Base-by-base conservation (phyloP, 1,139 yeast genomes). In the Candida tropicalis region DNA sequence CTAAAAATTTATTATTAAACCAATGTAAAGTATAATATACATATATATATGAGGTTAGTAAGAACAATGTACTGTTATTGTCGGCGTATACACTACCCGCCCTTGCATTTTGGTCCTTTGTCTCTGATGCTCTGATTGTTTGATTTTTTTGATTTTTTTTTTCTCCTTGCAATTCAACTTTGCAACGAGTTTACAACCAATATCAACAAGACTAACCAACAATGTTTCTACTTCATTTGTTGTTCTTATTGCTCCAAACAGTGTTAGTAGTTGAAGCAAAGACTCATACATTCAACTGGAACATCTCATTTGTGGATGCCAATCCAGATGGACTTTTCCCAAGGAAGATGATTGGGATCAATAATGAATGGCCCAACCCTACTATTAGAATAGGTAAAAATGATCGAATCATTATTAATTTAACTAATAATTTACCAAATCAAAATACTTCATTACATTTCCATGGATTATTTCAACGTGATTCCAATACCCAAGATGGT, bases 401-500 rank as follows among this genome's bases (percentile, higher is more conserved):
- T 53, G 98, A 91, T 67, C 71, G 85, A n/a, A 73, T 91, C 23
- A 65, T 81, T 42, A 68, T 89, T 28, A 77, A 83, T 57, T 67
- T 89, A 60, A 79, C 79, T 46, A 91, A 91, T 59, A 86, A 83
- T 18, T 77, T 91, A 46, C 73, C 68, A 33, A 79, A 80, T 54
- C 68, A 75, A 38, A 84, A 85, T 65, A 85, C 96, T 5, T 72
- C 93, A 5, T 66, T 91, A 57, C 98, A 91, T 66, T 88, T 87
- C 80, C 98, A 91, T 68, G 98, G 98, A 40, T 59, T 91, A 58
- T 89, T 85, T 78, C 96, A 87, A 69, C 77, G 81, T 54, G 87
- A 84, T 10, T 66, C 86, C 9, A 73, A 66, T 55, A 80, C 77
- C 58, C 83, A 86, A 87, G 98, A 91, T 63, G 98, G 98, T 40